Evolutionary conservation across 2,329 filamentous ascomycete species (phyloP).

Genomic region (Talaromyces verruculosus): DNA sequence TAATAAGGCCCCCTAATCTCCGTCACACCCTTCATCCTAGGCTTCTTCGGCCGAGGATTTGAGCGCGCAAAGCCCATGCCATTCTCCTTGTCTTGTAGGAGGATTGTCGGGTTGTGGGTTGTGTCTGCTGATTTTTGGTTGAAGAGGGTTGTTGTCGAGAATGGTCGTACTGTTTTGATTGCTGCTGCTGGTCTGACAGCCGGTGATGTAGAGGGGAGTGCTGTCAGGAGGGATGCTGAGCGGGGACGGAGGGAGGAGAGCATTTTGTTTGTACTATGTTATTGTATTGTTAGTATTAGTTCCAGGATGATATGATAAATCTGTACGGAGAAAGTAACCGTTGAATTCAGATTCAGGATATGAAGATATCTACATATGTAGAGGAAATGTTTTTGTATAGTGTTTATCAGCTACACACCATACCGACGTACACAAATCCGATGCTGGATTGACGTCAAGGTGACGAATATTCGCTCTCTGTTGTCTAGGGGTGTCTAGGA

Average conservation of each 20-base stretch:
- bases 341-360: too few species aligned
- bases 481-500: background rate
- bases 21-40: slow-evolving; percentile 52
- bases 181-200: background rate
- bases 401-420: background rate
- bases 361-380: background rate
- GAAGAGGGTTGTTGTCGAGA: background rate
- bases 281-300: background rate
- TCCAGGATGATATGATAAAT: too few species aligned
- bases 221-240: background rate
- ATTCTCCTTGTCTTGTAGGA: slow-evolving; percentile 52
- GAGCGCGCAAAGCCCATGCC: slow-evolving; percentile 55
- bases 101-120: slow-evolving; percentile 24
- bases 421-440: background rate
- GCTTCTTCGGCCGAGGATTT: slow-evolving; percentile 52
- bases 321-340: too few species aligned
- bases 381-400: background rate
- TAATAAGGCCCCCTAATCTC: slow-evolving; percentile 60
- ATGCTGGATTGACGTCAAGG: slow-evolving; percentile 16
- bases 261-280: background rate
- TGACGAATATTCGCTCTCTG: background rate
- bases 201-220: background rate
- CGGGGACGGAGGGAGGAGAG: background rate
- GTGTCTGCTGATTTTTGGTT: background rate
- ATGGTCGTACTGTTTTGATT: background rate